Conservation (phyloP, 2,329 filamentous ascomycete species). For the Penicillium nordicum region DNA sequence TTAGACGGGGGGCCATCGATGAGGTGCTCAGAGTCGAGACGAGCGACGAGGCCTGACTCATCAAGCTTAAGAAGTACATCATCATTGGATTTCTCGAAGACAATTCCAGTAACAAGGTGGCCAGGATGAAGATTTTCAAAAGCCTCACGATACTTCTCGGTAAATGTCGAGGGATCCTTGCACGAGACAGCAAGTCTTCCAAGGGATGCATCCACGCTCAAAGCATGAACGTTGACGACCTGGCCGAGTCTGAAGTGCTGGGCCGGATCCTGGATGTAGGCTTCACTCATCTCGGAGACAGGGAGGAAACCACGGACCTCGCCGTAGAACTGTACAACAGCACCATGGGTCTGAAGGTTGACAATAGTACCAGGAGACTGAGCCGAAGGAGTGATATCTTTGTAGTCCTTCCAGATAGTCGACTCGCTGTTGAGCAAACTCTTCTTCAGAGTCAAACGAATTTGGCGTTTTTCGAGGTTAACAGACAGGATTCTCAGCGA, state of each 20-base stretch:
- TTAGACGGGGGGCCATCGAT: conserved; percentile 81
- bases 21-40: conserved; percentile 73
- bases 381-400: conserved; percentile 68
- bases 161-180: conserved; percentile 79
- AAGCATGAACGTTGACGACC: conserved; percentile 84
- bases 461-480: conserved; percentile 69
- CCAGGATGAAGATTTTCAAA: conserved; percentile 72
- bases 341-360: conserved; percentile 73
- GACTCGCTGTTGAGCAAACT: conserved; percentile 85
- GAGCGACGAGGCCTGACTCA: conserved; percentile 70
- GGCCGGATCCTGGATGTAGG: conserved; percentile 82
- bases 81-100: conserved; percentile 75
- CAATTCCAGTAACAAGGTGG: conserved; percentile 70
- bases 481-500: conserved; percentile 82
- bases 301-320: conserved; percentile 80
- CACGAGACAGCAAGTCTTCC: conserved; percentile 82
- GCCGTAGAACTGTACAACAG: conserved; percentile 90
- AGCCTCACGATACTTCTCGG: conserved; percentile 69
- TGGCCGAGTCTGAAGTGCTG: conserved; percentile 89
- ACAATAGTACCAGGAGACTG: conserved; percentile 84
- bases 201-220: conserved; percentile 70
- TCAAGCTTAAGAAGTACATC: conserved; percentile 73
- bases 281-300: conserved; percentile 96
- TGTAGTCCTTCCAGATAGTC: conserved; percentile 72
- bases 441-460: conserved; percentile 91